These are phyloP conservation scores for Aspergillus carlsbadensis DNA, from an alignment of 495 filamentous ascomycete species.

Conservation along the genomic window DNA sequence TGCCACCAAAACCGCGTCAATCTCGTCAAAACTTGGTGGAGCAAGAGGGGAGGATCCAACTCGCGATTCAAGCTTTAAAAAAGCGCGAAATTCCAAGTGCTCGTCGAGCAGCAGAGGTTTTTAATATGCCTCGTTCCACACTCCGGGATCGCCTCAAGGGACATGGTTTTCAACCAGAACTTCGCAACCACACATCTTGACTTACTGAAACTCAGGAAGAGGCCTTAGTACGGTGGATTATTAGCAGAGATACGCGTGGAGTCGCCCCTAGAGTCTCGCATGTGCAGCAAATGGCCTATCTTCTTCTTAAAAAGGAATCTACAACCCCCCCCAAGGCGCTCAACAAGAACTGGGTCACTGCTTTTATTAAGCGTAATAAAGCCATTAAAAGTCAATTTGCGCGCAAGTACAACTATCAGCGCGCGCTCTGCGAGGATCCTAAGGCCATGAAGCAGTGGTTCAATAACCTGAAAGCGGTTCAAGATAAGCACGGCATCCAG, in stretches of 20 bases:
- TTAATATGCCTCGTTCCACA: constrained; percentile 15
- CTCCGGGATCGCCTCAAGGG: constrained; percentile 17
- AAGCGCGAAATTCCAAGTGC: constrained; percentile 1
- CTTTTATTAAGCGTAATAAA: constrained; percentile 28
- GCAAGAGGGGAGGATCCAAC: constrained; percentile 18
- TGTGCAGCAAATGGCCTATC: constrained; percentile 34
- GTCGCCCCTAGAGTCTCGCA: constrained; percentile 4
- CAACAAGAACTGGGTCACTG: constrained; percentile 10
- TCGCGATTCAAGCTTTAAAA: constrained; percentile 7
- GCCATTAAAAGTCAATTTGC: constrained; percentile 25
- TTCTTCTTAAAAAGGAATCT: constrained; percentile 1
- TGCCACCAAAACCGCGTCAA: constrained; percentile 12
- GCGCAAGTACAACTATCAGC: constrained; percentile 17
- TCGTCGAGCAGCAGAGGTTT: constrained; percentile 8
- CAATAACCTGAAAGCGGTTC: constrained; percentile 28
- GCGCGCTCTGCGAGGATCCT: constrained; percentile 35
- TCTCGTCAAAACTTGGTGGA: constrained; percentile 6
- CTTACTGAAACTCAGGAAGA: constrained; percentile 22
- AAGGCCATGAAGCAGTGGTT: constrained; percentile 38
- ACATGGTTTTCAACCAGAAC: not conserved
- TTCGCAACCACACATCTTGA: constrained; percentile 21
- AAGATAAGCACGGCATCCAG: constrained; percentile 34
- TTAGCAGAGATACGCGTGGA: constrained; percentile 25
- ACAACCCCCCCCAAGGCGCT: constrained; percentile 31
- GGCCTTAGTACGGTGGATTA: constrained; percentile 17